Evolutionary conservation across 768 basidiomycete genomes (phyloP), one percentile per base, ranked within the genome.

Genomic region (Chalciporus chontae): DNA sequence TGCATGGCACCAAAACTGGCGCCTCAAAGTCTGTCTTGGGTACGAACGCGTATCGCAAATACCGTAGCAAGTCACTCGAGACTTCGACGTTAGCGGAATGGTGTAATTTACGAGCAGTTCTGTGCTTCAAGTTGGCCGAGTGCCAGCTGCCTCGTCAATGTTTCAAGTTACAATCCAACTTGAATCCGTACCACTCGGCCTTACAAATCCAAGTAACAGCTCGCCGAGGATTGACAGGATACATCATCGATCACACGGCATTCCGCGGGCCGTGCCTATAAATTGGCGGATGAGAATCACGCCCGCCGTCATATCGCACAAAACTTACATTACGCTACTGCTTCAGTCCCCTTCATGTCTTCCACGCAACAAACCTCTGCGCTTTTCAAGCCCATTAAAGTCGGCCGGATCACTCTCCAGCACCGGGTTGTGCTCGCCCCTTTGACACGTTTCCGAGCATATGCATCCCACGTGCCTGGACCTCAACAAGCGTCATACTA

Each of bases 11-110:
- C 68, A 71, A 13, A 73, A 83, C 42, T 87, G 85, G 84, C 73
- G 73, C 7, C 58, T 66, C 24, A 83, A 84, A 59, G 71, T 88
- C 10, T 75, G 76, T 4, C 62, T 79, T 14, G 84, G 86, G 8
- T 88, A 88, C 54, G 83, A 85, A 56, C 77, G 78, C 46, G 65
- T 83, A 4, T 72, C 77, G 2, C 78, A 83, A 58, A 80, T 83
- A 38, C 68, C 88, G 2, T 89, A 85, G 86, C 73, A 77, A n/a
- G 81, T 87, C 18, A 80, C 85, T 24, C 67, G 77, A 26, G 86
- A 88, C 59, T 87, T 87, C 52, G 83, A 86, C 57, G 81, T 85
- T 3, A 75, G 81, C 24, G 86, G 87, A n/a, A n/a, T n/a, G n/a
- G 21, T 21, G 21, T 21, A 21, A 21, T 21, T 21, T 21, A 21